Conservation (phyloP, 805 yeast species). For the Starmerella ratchasimensis region DNA sequence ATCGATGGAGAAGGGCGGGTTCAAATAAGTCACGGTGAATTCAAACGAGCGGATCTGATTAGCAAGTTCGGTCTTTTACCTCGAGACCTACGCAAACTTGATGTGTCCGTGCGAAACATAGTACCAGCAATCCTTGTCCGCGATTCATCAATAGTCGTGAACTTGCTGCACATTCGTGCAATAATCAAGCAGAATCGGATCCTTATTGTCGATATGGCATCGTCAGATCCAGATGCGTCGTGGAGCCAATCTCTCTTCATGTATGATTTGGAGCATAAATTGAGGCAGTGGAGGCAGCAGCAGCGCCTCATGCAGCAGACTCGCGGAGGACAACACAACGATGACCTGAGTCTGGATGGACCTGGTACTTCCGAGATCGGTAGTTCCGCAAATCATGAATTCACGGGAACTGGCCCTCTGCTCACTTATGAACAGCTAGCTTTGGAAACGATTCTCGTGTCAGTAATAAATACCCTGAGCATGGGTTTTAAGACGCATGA, state of each 20-base stretch:
- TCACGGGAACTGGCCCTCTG: constrained; percentile 21
- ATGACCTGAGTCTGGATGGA: too few species aligned
- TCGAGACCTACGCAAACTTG: constrained; percentile 80
- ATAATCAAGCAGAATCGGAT: constrained; percentile 69
- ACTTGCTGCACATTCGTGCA: constrained; percentile 78
- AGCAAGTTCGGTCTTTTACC: constrained; percentile 69
- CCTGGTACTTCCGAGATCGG: neutral
- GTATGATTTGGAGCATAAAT: constrained; percentile 62
- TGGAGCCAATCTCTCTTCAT: constrained; percentile 61
- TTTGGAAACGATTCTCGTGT: constrained; percentile 69
- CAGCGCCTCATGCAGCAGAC: too few species aligned
- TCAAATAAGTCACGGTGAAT: constrained; percentile 53
- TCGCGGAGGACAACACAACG: too few species aligned
- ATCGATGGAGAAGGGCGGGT: constrained; percentile 60
- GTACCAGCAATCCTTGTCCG: constrained; percentile 83
- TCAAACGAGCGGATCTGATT: constrained; percentile 59
- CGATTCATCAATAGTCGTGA: constrained; percentile 61
- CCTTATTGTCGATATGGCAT: constrained; percentile 60
- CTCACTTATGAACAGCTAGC: constrained; percentile 87
- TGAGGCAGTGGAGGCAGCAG: too few species aligned
- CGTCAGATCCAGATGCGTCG: constrained; percentile 38
- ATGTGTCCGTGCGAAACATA: constrained; percentile 64
- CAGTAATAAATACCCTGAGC: constrained; percentile 62
- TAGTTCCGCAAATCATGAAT: too few species aligned
- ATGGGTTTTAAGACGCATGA: constrained; percentile 80